Base-by-base conservation (phyloP, 106 monocot genomes). In the Dendrobium officinale region DNA sequence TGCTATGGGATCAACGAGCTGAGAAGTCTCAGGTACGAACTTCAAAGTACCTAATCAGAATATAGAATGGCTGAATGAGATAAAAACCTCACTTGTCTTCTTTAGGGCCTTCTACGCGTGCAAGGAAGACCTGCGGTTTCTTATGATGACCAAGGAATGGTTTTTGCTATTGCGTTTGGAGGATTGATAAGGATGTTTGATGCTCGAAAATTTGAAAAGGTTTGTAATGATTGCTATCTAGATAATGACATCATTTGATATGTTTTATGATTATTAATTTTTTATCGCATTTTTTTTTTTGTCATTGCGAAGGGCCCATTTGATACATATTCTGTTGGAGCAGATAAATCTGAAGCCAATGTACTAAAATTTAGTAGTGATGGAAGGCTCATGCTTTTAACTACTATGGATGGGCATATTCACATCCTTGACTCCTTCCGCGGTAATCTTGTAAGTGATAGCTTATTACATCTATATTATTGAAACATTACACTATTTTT, bases 61-160 rank as follows among this genome's bases (percentile, higher is more conserved):
- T 75, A 27, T 33, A 22, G 19, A 26, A 64, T 51, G 10, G 44
- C 48, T 70, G 70, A 9, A 56, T 54, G 13, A 78, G 58, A 43
- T 68, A 29, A 43, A 80, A 4, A 75, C 10, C 37, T 84, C 0
- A 44, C 42, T n/a, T 17, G 44, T 58, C 9, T 51, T 67, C 22
- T 82, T 9, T 64, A 99, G 99, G 99, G 95, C 43, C 90, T 99
- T 80, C 80, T 99, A 75, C 91, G 93, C 37, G 99, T 93, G 33
- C 92, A 95, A 83, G 95, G 99, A 40, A 88, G 99, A 79, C 99
- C 99, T 58, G 99, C 99, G 24, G 91, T 99, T 80, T 93, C 95
- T 40, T 99, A 93, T 87, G 99, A 99, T 83, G 95, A 99, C 33
- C 99, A 99, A 86, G 99, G 95, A 77, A 81, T 95, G 88, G 83